Conservation (phyloP, 2,329 filamentous ascomycete genomes). For the Chaetomiaceae sp. region DNA sequence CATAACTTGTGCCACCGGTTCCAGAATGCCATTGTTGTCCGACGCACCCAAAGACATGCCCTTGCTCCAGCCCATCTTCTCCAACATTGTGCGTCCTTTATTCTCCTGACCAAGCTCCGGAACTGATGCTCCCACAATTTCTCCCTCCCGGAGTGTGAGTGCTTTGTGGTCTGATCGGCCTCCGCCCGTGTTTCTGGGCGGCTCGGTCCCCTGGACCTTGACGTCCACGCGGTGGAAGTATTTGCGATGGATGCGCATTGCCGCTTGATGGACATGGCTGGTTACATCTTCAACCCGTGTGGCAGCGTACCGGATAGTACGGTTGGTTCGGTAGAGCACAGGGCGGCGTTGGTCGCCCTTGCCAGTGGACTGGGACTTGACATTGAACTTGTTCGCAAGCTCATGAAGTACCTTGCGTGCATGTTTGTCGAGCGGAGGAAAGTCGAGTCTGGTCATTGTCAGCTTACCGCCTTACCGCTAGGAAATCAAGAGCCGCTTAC, state of each 20-base stretch:
- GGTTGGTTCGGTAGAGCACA: slow-evolving; percentile 67
- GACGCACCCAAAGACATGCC: slow-evolving; percentile 77
- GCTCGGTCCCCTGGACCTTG: slow-evolving; percentile 27
- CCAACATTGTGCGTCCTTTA: slow-evolving; percentile 78
- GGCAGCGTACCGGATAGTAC: slow-evolving; percentile 59
- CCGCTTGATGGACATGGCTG: slow-evolving; percentile 48
- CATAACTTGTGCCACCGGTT: slow-evolving; percentile 81
- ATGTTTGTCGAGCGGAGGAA: slow-evolving; percentile 80
- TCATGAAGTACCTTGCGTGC: slow-evolving; percentile 77
- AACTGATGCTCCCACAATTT: slow-evolving; percentile 79
- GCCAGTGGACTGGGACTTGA: slow-evolving; percentile 82
- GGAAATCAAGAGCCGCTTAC: slow-evolving; percentile 39
- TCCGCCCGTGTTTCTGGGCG: slow-evolving; percentile 20
- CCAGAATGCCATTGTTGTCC: slow-evolving; percentile 83
- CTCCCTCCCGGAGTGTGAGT: slow-evolving; percentile 71
- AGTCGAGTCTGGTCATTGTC: slow-evolving; percentile 50
- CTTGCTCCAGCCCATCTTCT: slow-evolving; percentile 95
- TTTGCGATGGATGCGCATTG: slow-evolving; percentile 45
- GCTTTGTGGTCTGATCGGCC: slow-evolving; percentile 34
- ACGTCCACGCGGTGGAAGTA: slow-evolving; percentile 54
- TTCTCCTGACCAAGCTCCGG: slow-evolving; percentile 81
- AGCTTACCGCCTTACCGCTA: neutral
- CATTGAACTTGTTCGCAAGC: slow-evolving; percentile 66
- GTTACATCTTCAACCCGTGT: slow-evolving; percentile 45
- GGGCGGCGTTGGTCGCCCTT: slow-evolving; percentile 69